Base-by-base conservation (phyloP, 495 filamentous ascomycete species). In the Pseudevernia furfuracea region DNA sequence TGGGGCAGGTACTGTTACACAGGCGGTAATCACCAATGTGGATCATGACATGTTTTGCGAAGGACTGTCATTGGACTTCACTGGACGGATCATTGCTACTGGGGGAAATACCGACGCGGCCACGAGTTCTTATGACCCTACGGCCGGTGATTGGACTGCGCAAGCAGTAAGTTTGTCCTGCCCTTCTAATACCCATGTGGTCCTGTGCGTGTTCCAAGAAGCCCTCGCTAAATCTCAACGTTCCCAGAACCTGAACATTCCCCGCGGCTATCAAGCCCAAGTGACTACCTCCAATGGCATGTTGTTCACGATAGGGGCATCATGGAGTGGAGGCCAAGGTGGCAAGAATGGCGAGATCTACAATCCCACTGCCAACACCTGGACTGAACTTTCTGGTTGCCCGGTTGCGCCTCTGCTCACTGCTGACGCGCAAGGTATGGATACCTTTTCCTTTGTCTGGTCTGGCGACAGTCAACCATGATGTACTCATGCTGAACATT, bases 11-110 rank as follows among this genome's bases (percentile, higher is more conserved):
- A 66, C 61, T 1, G 69, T 80, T 8, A 74, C 74, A 10, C 69
- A 78, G 43, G 67, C 70, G 19, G 70, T 68, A 17, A 69, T 83
- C 48, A 65, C 67, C 34, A 72, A 84, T 59, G 84, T 78, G 8
- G 60, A 76, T 8, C 81, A 84, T 56, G 80, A 84, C 64, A 86
- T 87, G 82, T 87, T 86, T 66, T 86, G 84, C 69, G 82, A 82
- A 6, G 84, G 84, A 0, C 81, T 82, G 23, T 79, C 77, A 4
- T 70, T 81, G 30, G 77, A 81, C 63, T 68, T 71, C n/a, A 72
- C 76, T 32, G 84, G 84, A 25, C 73, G 68, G 17, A 74, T 84
- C 23, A 64, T 84, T 21, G 78, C 85, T 36, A 79, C 78, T 8
- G 84, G 84, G 1, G 84, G 84, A 6, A 71, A 72, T 37, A 75